A percentile compares a stretch with the other conserved stretches of the same genome.
Evolutionary conservation across 2,329 filamentous ascomycete species (phyloP).

Genomic region (Arthrobotrys sphaeroides): DNA sequence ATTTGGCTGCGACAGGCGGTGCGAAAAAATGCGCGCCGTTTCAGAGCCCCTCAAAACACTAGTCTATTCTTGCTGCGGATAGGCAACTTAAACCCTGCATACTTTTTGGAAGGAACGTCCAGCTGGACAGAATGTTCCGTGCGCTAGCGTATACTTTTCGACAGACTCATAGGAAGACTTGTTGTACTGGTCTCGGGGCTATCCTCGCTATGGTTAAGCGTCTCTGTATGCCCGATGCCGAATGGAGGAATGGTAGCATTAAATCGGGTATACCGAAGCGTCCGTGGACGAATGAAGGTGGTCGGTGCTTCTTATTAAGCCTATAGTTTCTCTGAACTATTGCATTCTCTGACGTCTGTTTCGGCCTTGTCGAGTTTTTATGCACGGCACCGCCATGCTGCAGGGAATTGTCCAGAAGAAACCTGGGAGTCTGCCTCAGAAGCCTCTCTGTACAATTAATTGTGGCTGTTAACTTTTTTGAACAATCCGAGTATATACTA

Average conservation of each 20-base stretch:
- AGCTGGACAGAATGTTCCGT: slow-evolving; percentile 16
- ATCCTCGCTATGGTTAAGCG: slow-evolving; percentile 7
- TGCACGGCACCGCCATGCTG: slow-evolving; percentile 9
- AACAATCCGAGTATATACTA: not conserved
- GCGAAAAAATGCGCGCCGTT: slow-evolving; percentile 1
- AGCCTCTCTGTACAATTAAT: not conserved
- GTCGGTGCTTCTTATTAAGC: slow-evolving; percentile 1
- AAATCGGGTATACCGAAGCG: slow-evolving; percentile 10
- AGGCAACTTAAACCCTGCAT: slow-evolving; percentile 5
- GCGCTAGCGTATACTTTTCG: slow-evolving; percentile 9
- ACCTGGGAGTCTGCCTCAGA: slow-evolving; percentile 4
- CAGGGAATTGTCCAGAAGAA: slow-evolving; percentile 5
- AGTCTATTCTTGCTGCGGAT: slow-evolving; percentile 14
- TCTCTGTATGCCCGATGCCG: not conserved
- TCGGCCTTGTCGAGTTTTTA: slow-evolving; percentile 8
- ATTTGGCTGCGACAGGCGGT: not conserved
- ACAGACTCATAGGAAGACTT: not conserved
- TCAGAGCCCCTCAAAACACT: slow-evolving; percentile 24
- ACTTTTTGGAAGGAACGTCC: not conserved
- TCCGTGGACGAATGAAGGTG: not conserved
- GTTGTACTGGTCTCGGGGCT: not conserved
- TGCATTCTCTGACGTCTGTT: slow-evolving; percentile 16
- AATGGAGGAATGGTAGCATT: slow-evolving; percentile 5
- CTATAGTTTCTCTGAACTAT: not conserved
- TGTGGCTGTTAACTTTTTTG: slow-evolving; percentile 2